Percentiles rank a stretch among this genome's conserved stretches.
phyloP scores from a whole-genome alignment of 2,329 filamentous ascomycete species.

The Neonectria neomacrospora region DNA sequence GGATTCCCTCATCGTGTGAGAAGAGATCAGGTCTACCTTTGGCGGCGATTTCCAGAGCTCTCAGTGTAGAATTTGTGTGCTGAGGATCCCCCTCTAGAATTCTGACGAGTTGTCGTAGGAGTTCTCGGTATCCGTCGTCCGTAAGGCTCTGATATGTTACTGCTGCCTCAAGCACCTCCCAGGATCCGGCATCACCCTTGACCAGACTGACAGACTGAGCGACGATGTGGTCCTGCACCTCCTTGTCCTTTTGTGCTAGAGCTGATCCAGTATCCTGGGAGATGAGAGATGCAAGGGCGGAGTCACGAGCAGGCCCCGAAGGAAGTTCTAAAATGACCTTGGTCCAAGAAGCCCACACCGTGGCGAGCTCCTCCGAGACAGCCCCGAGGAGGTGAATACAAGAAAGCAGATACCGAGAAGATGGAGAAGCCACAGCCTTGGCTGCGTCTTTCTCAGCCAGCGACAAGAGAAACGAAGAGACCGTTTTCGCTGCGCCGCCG shows the following conservation, averaged over 20 bases:
- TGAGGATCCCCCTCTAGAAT: slow-evolving; percentile 47
- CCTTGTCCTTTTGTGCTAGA: slow-evolving; percentile 52
- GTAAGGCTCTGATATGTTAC: slow-evolving; percentile 56
- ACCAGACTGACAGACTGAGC: slow-evolving; percentile 54
- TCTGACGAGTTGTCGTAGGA: slow-evolving; percentile 51
- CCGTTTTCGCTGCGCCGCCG: slow-evolving; percentile 44
- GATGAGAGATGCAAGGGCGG: slow-evolving; percentile 58
- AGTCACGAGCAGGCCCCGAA: slow-evolving; percentile 37
- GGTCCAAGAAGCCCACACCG: slow-evolving; percentile 59
- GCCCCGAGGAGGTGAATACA: slow-evolving; percentile 68
- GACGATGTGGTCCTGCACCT: slow-evolving; percentile 61
- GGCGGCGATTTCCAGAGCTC: slow-evolving; percentile 60
- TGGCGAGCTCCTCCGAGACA: slow-evolving; percentile 52
- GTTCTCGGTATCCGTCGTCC: slow-evolving; percentile 46
- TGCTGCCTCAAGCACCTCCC: slow-evolving; percentile 61
- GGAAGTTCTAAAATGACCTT: slow-evolving; percentile 53
- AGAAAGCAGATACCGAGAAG: slow-evolving; percentile 72
- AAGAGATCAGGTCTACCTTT: slow-evolving; percentile 58
- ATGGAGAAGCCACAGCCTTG: slow-evolving; percentile 73
- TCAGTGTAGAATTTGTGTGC: slow-evolving; percentile 50
- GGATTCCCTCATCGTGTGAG: slow-evolving; percentile 55
- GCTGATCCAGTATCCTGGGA: slow-evolving; percentile 54
- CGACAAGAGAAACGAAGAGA: slow-evolving; percentile 57
- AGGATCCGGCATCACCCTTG: slow-evolving; percentile 47
- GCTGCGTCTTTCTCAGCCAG: slow-evolving; percentile 68